Percentiles rank a stretch among this genome's conserved stretches.
phyloP scores from a whole-genome alignment of 2,329 filamentous ascomycete genomes.

The Fusarium sterilihyphosum region DNA sequence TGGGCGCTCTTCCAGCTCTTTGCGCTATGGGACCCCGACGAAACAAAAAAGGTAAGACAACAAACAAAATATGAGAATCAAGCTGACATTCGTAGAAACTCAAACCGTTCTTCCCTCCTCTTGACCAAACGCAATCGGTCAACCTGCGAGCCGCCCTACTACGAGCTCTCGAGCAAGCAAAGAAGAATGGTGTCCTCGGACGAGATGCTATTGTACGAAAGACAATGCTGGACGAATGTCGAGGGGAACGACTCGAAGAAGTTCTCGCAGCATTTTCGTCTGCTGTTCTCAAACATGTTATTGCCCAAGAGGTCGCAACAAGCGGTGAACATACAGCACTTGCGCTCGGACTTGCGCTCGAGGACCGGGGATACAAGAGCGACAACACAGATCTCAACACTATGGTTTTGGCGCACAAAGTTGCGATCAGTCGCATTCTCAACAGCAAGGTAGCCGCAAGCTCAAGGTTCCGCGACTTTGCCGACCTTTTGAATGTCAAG shows the following conservation, averaged over 20 bases:
- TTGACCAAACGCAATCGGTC: slow-evolving; percentile 89
- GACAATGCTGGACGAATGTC: slow-evolving; percentile 97
- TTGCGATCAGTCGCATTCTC: slow-evolving; percentile 69
- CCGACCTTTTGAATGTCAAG: slow-evolving; percentile 71
- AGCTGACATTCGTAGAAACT: slow-evolving; percentile 72
- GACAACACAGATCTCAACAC: slow-evolving; percentile 67
- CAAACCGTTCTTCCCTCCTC: slow-evolving; percentile 87
- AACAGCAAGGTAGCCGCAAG: slow-evolving; percentile 68
- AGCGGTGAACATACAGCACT: slow-evolving; percentile 56
- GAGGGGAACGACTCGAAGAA: slow-evolving; percentile 89
- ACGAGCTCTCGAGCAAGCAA: slow-evolving; percentile 82
- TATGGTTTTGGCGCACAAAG: slow-evolving; percentile 78
- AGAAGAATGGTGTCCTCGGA: slow-evolving; percentile 86
- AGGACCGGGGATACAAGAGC: slow-evolving; percentile 66
- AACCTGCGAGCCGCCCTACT: slow-evolving; percentile 88
- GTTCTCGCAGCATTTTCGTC: slow-evolving; percentile 86
- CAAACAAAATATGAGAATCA: not conserved
- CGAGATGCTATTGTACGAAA: slow-evolving; percentile 85
- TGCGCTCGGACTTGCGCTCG: slow-evolving; percentile 65
- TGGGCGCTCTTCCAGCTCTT: slow-evolving; percentile 94
- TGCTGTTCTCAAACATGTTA: slow-evolving; percentile 77
- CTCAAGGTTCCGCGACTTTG: slow-evolving; percentile 70
- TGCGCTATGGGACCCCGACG: slow-evolving; percentile 80
- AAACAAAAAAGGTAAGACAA: slow-evolving; percentile 73
- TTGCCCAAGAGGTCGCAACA: slow-evolving; percentile 56